These are phyloP conservation scores for Cucurbita maxima DNA, from an alignment of 306 rosid genomes.

Conservation along the genomic window DNA sequence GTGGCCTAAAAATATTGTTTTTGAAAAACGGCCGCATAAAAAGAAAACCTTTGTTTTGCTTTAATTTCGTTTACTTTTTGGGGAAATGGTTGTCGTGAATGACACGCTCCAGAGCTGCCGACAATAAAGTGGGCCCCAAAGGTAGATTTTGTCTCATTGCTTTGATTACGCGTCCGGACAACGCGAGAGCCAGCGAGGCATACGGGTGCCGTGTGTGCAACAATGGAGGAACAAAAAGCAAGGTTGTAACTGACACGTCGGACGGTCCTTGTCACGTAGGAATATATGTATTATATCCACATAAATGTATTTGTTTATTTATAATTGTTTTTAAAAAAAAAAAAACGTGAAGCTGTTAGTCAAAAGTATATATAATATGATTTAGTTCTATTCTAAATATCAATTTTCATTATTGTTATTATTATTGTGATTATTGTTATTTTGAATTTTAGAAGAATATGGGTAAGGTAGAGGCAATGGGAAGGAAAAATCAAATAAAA, in stretches of 20 bases:
- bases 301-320: too few species aligned
- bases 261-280: background rate
- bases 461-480: background rate
- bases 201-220: conserved; percentile 2
- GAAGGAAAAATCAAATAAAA: background rate
- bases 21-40: conserved; percentile 1
- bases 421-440: too few species aligned
- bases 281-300: too few species aligned
- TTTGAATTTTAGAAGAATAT: too few species aligned
- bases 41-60: background rate
- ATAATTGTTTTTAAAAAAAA: too few species aligned
- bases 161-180: background rate
- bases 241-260: background rate
- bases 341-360: too few species aligned
- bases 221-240: background rate
- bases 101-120: background rate
- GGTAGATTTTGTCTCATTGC: background rate
- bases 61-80: background rate
- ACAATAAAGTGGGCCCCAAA: background rate
- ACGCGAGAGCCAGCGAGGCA: background rate
- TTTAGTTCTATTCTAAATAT: too few species aligned
- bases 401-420: too few species aligned
- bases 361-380: too few species aligned
- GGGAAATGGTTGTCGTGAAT: background rate
- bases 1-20: too few species aligned